A percentile compares a stretch with the other conserved stretches of the same genome.
These are phyloP conservation scores for Haematococcus lacustris DNA, from an alignment of 139 green algal species.

Conservation along the genomic window DNA sequence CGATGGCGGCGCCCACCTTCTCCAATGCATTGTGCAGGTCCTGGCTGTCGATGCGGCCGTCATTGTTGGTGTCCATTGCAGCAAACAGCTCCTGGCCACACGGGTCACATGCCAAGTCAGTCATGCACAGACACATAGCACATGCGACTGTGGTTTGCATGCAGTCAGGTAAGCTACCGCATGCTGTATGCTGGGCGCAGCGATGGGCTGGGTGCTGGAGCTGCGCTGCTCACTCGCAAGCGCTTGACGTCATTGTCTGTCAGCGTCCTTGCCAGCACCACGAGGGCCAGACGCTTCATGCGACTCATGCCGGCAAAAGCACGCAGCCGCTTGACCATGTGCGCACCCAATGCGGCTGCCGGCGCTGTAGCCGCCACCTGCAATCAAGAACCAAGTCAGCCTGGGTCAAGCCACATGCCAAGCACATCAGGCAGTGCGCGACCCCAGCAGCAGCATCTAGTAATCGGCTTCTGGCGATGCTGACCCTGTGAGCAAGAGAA, in stretches of 20 bases:
- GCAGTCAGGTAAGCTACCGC: too few species aligned
- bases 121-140: too few species aligned
- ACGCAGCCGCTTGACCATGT: slow-evolving; percentile 55
- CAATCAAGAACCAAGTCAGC: too few species aligned
- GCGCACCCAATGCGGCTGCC: slow-evolving; percentile 38
- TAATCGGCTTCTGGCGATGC: too few species aligned
- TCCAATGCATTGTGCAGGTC: slow-evolving; percentile 49
- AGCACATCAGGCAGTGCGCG: too few species aligned
- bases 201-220: too few species aligned
- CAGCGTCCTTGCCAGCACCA: slow-evolving; percentile 49
- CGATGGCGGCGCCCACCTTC: slow-evolving; percentile 47
- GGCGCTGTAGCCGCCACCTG: slow-evolving; percentile 40
- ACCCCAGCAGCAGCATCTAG: too few species aligned
- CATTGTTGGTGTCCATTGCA: slow-evolving; percentile 53
- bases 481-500: too few species aligned
- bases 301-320: slow-evolving; percentile 50
- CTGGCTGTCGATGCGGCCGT: slow-evolving; percentile 41
- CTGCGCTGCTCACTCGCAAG: slow-evolving; percentile 39
- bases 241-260: slow-evolving; percentile 53
- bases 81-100: slow-evolving; percentile 40
- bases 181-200: too few species aligned
- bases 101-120: too few species aligned
- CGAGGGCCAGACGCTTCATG: slow-evolving; percentile 55
- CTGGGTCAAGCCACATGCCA: too few species aligned
- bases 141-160: too few species aligned